A percentile compares a stretch with the other conserved stretches of the same genome.
Evolutionary conservation across 2,329 filamentous ascomycete genomes (phyloP).

Genomic region (Phoma sp.): DNA sequence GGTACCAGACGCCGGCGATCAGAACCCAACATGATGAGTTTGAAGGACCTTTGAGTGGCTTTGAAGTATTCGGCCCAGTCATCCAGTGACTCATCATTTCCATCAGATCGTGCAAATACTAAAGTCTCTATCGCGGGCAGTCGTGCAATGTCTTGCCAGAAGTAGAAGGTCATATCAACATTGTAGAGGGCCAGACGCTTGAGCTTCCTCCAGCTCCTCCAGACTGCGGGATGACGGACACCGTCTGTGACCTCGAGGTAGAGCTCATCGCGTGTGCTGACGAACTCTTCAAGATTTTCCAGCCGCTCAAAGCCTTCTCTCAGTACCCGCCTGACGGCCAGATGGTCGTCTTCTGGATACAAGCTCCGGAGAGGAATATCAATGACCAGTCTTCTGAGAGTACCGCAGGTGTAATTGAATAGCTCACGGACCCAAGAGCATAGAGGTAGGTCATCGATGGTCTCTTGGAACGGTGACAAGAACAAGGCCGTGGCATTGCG

Average conservation of each 20-base stretch:
- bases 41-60: conserved; percentile 18
- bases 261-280: conserved; percentile 57
- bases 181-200: conserved; percentile 54
- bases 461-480: conserved; percentile 38
- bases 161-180: conserved; percentile 45
- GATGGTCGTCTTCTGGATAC: conserved; percentile 52
- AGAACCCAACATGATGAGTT: conserved; percentile 31
- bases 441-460: conserved; percentile 53
- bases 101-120: conserved; percentile 51
- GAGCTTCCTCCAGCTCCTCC: conserved; percentile 54
- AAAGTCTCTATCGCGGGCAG: conserved; percentile 51
- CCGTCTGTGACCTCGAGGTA: conserved; percentile 42
- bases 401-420: conserved; percentile 50
- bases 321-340: conserved; percentile 48
- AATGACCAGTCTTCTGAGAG: conserved; percentile 56
- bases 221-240: conserved; percentile 45
- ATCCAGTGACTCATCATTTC: conserved; percentile 28
- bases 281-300: conserved; percentile 56
- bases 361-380: conserved; percentile 57
- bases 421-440: conserved; percentile 53
- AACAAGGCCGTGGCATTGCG: conserved; percentile 50
- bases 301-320: conserved; percentile 56
- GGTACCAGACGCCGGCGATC: conserved; percentile 21
- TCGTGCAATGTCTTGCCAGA: conserved; percentile 40
- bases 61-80: conserved; percentile 54